Evolutionary conservation across 2,329 filamentous ascomycete species (phyloP).

Genomic region (Myrmaecium sp.): DNA sequence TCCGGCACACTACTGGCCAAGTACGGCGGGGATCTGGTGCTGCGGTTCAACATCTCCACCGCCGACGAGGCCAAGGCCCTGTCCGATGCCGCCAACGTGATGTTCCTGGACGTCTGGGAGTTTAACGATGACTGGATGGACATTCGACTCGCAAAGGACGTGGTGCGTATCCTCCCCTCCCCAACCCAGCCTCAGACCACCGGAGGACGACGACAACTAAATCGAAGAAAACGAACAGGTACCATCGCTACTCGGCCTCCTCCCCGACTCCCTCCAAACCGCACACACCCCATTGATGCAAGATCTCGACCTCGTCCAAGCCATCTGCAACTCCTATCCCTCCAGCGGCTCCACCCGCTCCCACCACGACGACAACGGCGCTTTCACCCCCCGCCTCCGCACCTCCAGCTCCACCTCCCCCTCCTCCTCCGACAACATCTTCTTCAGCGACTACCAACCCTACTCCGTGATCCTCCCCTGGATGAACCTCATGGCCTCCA

Average conservation of each 20-base stretch:
- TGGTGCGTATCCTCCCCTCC: constrained; percentile 34
- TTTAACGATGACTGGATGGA: constrained; percentile 71
- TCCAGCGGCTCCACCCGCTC: constrained; percentile 19
- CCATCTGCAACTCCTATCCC: constrained; percentile 62
- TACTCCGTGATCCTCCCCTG: constrained; percentile 71
- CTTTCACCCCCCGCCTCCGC: constrained; percentile 13
- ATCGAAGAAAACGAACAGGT: constrained; percentile 25
- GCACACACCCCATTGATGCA: constrained; percentile 62
- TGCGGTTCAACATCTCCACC: constrained; percentile 68
- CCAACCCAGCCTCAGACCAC: constrained; percentile 2
- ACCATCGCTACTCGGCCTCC: constrained; percentile 57
- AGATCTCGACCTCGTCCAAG: constrained; percentile 50
- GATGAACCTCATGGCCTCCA: constrained; percentile 78
- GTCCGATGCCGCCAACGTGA: constrained; percentile 51
- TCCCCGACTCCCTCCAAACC: constrained; percentile 56
- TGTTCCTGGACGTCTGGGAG: constrained; percentile 85
- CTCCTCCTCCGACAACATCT: constrained; percentile 42
- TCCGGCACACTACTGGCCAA: constrained; percentile 19
- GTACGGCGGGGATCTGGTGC: constrained; percentile 70
- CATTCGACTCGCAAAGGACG: constrained; percentile 58
- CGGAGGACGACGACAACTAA: not conserved
- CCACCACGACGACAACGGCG: constrained; percentile 10
- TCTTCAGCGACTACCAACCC: constrained; percentile 87
- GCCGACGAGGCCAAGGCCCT: constrained; percentile 52
- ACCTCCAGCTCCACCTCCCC: constrained; percentile 11